phyloP scores from a whole-genome alignment of 306 rosid species.

The Arachis stenosperma region DNA sequence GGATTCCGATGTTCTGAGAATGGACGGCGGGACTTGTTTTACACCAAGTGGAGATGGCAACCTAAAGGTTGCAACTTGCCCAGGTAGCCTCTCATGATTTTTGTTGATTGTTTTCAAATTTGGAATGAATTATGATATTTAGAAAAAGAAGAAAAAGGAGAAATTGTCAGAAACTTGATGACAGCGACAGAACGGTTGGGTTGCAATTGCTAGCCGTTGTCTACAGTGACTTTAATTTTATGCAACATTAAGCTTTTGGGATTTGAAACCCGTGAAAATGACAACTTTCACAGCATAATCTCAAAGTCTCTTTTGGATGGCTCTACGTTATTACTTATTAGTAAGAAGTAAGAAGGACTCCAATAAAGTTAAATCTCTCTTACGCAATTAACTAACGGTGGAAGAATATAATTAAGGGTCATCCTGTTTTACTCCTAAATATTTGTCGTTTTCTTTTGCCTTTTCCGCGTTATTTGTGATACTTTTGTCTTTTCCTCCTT shows the following conservation, averaged over 20 bases:
- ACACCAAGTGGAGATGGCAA: slow-evolving; percentile 97
- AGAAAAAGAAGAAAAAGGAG: not conserved
- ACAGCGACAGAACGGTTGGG: slow-evolving; percentile 22
- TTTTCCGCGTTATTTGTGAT: slow-evolving; percentile 13
- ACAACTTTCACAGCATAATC: slow-evolving; percentile 9
- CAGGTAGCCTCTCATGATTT: slow-evolving; percentile 48
- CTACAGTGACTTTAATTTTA: not conserved
- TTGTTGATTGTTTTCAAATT: slow-evolving; percentile 12
- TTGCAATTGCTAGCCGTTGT: slow-evolving; percentile 19
- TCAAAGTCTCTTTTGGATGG: slow-evolving; percentile 1
- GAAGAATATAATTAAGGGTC: not conserved
- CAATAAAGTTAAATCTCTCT: not conserved
- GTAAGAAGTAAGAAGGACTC: too few relatives aligned
- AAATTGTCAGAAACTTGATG: slow-evolving; percentile 1
- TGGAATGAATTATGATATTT: not conserved
- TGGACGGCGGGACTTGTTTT: slow-evolving; percentile 87
- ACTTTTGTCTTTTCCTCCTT: slow-evolving; percentile 13
- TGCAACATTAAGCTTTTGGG: slow-evolving; percentile 15
- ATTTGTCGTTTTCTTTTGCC: slow-evolving; percentile 35
- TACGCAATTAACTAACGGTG: not conserved
- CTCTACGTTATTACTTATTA: not conserved
- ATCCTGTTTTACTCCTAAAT: slow-evolving; percentile 1
- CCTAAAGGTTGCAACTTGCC: slow-evolving; percentile 83
- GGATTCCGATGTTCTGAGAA: slow-evolving; percentile 90
- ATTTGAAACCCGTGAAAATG: slow-evolving; percentile 6